Evolutionary conservation across 1,284 basidiomycete genomes (phyloP), one percentile per base, ranked within the genome.

Genomic region (Baeospora myosura): DNA sequence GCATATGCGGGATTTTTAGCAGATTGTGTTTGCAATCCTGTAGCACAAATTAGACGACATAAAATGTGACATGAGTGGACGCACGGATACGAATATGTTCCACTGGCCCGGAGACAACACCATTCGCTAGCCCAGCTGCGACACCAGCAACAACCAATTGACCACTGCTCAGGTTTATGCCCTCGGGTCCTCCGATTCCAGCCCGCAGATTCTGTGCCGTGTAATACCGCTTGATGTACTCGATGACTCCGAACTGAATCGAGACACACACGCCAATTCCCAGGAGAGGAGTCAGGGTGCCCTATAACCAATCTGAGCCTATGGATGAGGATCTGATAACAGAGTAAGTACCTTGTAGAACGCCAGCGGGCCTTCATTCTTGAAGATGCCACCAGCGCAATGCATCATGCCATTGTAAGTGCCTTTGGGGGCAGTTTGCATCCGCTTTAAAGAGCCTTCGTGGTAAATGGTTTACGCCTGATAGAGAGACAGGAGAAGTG

Each of bases 51-150:
- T 33, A 40, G n/a, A 32, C 29, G 22, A 34, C 38, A 42, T 42
- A 34, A 38, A 45, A 42, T 41, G 48, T 40, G 47, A 48, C 17
- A 16, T 28, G 24, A 18, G 10, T 37, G 30, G 14, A 73, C 88
- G 58, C 52, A 85, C 94, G 86, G 54, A 98, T 98, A 71, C 95
- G 88, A 55, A 98, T 92, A 59, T 98, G 93, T 63, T 98, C 95
- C 10, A 98, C 92, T 2, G 95, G 95, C 1, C 92, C 91, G 0
- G 93, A 94, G 14, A 97, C 89, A 42, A 94, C 73, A 32, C 88
- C 85, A 60, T 98, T 98, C 11, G 91, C 86, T 17, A 97, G 62
- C 25, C 95, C 94, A 18, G 93, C 94, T 22, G 78, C 65, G 2
- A 90, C 79, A 49, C 94, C 94, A 3, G 91, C 75, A 0, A 71